These are phyloP conservation scores for Sphagnum tenellum DNA, from an alignment of 225 moss, liverwort and hornwort species.

Conservation along the genomic window DNA sequence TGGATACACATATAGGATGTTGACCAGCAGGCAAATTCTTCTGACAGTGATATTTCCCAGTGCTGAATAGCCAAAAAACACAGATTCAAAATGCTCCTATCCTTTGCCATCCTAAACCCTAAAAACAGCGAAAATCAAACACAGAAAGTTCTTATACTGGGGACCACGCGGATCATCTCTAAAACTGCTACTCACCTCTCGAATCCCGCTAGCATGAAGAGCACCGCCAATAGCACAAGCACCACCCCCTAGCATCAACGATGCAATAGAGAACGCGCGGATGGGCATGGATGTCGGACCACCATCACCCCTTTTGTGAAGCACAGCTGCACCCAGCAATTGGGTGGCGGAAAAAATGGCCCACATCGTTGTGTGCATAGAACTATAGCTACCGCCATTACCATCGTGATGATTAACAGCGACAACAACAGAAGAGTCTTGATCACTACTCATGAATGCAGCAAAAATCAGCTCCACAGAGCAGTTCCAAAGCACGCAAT, in stretches of 20 bases:
- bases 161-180: background rate
- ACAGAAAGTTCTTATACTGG: background rate
- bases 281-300: conserved; percentile 36
- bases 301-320: conserved; percentile 44
- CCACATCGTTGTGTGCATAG: too few relatives aligned
- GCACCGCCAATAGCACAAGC: conserved; percentile 36
- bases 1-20: background rate
- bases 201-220: conserved; percentile 40
- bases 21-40: background rate
- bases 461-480: too few relatives aligned
- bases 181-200: conserved; percentile 15
- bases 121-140: background rate
- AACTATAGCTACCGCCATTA: too few relatives aligned
- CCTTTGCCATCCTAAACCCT: background rate
- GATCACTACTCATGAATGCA: too few relatives aligned
- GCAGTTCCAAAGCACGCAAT: too few relatives aligned
- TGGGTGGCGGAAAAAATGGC: too few relatives aligned
- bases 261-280: conserved; percentile 48
- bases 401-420: too few relatives aligned
- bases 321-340: conserved; percentile 19
- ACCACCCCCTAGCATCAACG: conserved; percentile 37
- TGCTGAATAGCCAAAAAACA: background rate
- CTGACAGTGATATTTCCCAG: background rate
- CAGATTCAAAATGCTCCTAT: background rate
- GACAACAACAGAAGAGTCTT: too few relatives aligned